Evolutionary conservation across 2,329 filamentous ascomycete species (phyloP).

Genomic region (Metarhizium guizhouense): DNA sequence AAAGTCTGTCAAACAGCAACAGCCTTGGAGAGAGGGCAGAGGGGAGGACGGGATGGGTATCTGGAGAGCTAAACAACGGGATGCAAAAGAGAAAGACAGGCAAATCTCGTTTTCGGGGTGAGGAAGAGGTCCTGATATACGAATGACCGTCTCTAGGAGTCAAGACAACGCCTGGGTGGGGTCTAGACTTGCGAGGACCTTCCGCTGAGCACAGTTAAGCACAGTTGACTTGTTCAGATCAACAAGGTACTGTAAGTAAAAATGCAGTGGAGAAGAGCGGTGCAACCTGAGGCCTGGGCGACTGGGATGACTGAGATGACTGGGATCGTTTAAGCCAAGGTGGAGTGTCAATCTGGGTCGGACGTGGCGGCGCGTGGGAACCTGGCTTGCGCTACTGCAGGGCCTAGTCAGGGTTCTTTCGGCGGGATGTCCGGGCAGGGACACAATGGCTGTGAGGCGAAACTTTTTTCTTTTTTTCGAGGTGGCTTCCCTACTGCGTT

Average conservation of each 20-base stretch:
- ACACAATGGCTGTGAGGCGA: background rate
- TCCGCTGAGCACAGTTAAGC: background rate
- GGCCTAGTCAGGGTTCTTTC: background rate
- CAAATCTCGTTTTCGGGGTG: background rate
- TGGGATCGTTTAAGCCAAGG: background rate
- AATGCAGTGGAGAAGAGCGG: background rate
- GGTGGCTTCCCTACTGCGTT: background rate
- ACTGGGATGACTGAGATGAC: background rate
- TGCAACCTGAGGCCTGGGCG: background rate
- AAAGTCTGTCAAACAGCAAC: background rate
- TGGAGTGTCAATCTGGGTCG: constrained; percentile 5
- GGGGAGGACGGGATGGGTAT: background rate
- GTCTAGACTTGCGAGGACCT: background rate
- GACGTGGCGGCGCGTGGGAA: constrained; percentile 1
- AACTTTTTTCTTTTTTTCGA: background rate
- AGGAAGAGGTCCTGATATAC: background rate
- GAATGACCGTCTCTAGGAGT: background rate
- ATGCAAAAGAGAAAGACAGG: background rate
- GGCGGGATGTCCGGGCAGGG: constrained; percentile 3
- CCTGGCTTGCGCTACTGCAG: background rate
- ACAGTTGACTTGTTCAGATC: background rate
- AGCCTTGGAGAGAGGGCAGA: background rate
- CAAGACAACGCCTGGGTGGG: background rate
- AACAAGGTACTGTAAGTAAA: background rate
- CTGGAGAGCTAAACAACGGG: background rate